A percentile compares a stretch with the other conserved stretches of the same genome.
Conservation (phyloP, 2,329 filamentous ascomycete species). For the Didymella keratinophila region DNA sequence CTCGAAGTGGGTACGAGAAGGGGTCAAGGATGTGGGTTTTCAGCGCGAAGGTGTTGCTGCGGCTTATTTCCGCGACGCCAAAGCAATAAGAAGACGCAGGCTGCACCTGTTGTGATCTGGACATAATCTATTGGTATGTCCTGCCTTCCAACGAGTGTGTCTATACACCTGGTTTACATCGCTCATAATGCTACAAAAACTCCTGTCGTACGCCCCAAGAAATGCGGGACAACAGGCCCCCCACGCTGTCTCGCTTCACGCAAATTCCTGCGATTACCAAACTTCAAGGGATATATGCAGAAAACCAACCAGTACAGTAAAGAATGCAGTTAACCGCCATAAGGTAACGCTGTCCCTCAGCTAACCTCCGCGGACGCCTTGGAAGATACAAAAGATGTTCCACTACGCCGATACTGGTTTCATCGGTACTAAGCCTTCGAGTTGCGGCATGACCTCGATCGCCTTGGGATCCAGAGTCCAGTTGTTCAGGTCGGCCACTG, state of each 20-base stretch:
- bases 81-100: conserved; percentile 14
- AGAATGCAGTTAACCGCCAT: conserved; percentile 5
- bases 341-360: conserved; percentile 1
- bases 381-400: background rate
- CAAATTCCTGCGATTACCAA: conserved; percentile 1
- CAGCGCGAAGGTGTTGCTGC: conserved; percentile 15
- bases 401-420: conserved; percentile 23
- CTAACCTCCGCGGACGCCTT: conserved; percentile 13
- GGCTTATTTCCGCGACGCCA: conserved; percentile 21
- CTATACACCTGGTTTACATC: conserved; percentile 1
- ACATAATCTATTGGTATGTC: conserved; percentile 8
- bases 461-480: conserved; percentile 48
- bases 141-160: conserved; percentile 2
- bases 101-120: conserved; percentile 6
- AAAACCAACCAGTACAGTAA: conserved; percentile 3
- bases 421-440: conserved; percentile 42
- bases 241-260: background rate
- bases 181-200: conserved; percentile 4
- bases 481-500: conserved; percentile 42
- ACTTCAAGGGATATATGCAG: conserved; percentile 9
- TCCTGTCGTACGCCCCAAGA: conserved; percentile 6
- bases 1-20: conserved; percentile 22
- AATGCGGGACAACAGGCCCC: background rate
- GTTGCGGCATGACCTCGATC: conserved; percentile 44
- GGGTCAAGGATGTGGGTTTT: conserved; percentile 18